Evolutionary conservation across 257 asterid genomes (phyloP), one percentile per base, ranked within the genome.

Genomic region (Gardenia jasminoides): DNA sequence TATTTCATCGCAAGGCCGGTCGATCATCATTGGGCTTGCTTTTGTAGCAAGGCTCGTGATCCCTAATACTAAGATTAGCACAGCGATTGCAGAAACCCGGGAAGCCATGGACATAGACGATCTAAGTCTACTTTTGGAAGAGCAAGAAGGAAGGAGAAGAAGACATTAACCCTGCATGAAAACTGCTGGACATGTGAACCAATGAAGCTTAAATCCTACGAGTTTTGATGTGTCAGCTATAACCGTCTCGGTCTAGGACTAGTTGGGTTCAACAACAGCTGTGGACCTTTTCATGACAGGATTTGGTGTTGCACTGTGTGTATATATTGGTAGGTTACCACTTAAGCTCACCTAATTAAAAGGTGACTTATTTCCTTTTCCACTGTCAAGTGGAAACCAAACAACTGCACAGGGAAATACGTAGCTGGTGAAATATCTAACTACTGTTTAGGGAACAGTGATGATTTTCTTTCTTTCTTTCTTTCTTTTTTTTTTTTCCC

Each of bases 1-100:
- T 0, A 91, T 87, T 52, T 91, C 94, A 36, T 90, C 93, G 81
- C 97, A 91, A 31, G 80, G 80, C 68, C 66, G 66, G n/a, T 59
- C 17, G 59, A 16, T 59, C 36, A 9, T 3, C 33, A 61, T 61
- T 1, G 67, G 67, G 26, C 19, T 26, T n/a, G 67, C 67, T 61
- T 9, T 26, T n/a, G 67, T n/a, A 61, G 67, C 11, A 10, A 26
- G 17, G 67, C 67, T 61, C 36, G 9, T 58, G 30, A 4, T 10
- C 7, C 2, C 5, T 61, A 10, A 61, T 2, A 61, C 0, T 0
- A 61, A n/a, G 0, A n/a, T 26, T 46, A 46, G 13, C 28, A 59
- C 2, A 59, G 31, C 30, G n/a, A 59, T 59, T 6, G 31, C 30
- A 22, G 10, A 24, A 24, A 30, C 28, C 31, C 66, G 31, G 7